A percentile compares a stretch with the other conserved stretches of the same genome.
These are phyloP conservation scores for Geotrichum reessii DNA, from an alignment of 1,139 yeast species.

Conservation along the genomic window DNA sequence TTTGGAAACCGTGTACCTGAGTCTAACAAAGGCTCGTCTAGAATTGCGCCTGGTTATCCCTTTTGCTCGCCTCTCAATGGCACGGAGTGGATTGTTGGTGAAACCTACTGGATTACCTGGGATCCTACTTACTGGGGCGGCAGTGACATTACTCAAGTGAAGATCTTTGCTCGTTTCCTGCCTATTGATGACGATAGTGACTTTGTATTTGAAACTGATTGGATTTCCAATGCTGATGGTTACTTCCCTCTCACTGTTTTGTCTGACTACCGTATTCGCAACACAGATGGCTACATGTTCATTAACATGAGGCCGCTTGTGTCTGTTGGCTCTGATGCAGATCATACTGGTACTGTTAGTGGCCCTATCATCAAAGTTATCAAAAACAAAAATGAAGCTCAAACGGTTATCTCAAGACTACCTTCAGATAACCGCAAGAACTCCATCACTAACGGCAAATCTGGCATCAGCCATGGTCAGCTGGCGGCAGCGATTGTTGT, in stretches of 20 bases:
- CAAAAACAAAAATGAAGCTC: slow-evolving; percentile 30
- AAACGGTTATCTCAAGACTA: slow-evolving; percentile 32
- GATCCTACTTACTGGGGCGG: slow-evolving; percentile 41
- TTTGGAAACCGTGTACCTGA: slow-evolving; percentile 38
- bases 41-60: slow-evolving; percentile 33
- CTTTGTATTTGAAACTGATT: slow-evolving; percentile 33
- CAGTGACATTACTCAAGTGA: slow-evolving; percentile 34
- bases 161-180: slow-evolving; percentile 34
- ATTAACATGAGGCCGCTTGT: slow-evolving; percentile 39
- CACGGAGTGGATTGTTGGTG: slow-evolving; percentile 41
- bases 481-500: slow-evolving; percentile 44
- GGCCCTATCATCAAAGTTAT: slow-evolving; percentile 41
- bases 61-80: slow-evolving; percentile 40
- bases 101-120: slow-evolving; percentile 44
- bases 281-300: slow-evolving; percentile 35
- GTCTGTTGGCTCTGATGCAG: slow-evolving; percentile 33
- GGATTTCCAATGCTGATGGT: slow-evolving; percentile 37
- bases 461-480: slow-evolving; percentile 25
- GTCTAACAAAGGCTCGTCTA: slow-evolving; percentile 15
- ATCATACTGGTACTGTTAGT: slow-evolving; percentile 35
- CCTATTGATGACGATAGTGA: slow-evolving; percentile 32
- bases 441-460: slow-evolving; percentile 23
- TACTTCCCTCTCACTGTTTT: slow-evolving; percentile 36
- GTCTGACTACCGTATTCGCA: slow-evolving; percentile 30
- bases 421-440: slow-evolving; percentile 37